Percentiles rank a stretch among this genome's conserved stretches.
Conservation (phyloP, 2,329 filamentous ascomycete genomes). For the Akanthomyces lecanii region DNA sequence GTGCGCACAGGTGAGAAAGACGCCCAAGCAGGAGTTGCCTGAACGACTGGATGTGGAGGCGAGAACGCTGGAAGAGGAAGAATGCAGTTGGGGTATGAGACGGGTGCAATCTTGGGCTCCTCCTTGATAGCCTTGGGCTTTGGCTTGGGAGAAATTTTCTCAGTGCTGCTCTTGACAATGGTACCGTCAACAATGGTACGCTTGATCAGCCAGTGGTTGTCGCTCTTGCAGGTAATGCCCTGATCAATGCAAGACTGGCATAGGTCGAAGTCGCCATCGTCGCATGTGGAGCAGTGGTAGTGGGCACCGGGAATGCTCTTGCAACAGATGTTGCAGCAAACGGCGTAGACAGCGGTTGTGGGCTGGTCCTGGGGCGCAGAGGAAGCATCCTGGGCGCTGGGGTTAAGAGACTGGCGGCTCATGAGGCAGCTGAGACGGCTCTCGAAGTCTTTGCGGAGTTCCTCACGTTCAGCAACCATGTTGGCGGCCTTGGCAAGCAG, state of each 20-base stretch:
- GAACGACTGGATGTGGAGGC: background rate
- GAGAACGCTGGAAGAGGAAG: background rate
- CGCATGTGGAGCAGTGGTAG: conserved; percentile 92
- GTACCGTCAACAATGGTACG: conserved; percentile 73
- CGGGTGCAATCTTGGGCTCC: conserved; percentile 4
- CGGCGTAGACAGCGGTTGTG: conserved; percentile 55
- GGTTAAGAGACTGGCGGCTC: conserved; percentile 17
- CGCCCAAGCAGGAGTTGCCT: background rate
- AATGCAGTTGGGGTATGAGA: background rate
- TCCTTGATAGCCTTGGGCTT: conserved; percentile 19
- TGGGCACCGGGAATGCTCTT: conserved; percentile 73
- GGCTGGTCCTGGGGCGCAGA: background rate
- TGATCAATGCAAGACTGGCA: conserved; percentile 73
- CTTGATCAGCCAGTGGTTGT: conserved; percentile 92
- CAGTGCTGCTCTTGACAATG: conserved; percentile 80
- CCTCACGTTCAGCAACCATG: conserved; percentile 22
- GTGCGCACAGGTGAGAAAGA: conserved; percentile 51
- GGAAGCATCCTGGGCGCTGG: background rate
- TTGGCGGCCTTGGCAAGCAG: conserved; percentile 27
- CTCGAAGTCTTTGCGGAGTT: conserved; percentile 26
- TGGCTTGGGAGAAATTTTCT: conserved; percentile 64
- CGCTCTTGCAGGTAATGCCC: conserved; percentile 72
- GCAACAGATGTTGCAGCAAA: conserved; percentile 92
- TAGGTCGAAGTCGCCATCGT: conserved; percentile 90
- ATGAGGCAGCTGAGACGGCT: conserved; percentile 26